phyloP scores from a whole-genome alignment of 2,329 filamentous ascomycete genomes.

The Clarireedia monteithiana region DNA sequence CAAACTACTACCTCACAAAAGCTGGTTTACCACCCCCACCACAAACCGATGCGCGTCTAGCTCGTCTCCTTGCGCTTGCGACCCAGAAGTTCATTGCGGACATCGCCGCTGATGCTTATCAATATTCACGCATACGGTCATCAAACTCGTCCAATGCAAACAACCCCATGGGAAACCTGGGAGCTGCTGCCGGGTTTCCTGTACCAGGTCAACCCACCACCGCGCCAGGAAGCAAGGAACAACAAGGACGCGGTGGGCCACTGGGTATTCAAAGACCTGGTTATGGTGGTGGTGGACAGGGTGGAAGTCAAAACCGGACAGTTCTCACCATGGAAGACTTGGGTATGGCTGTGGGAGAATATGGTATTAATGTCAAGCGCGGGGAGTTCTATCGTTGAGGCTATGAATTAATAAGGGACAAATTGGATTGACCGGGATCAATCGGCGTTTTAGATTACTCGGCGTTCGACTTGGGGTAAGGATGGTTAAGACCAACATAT shows the following conservation, averaged over 20 bases:
- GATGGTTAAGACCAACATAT: constrained; percentile 1
- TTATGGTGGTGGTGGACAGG: constrained; percentile 81
- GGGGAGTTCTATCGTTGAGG: constrained; percentile 86
- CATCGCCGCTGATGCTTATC: constrained; percentile 93
- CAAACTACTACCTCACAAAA: constrained; percentile 94
- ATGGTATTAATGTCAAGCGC: constrained; percentile 94
- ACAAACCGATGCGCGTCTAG: constrained; percentile 81
- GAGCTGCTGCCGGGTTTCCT: constrained; percentile 63
- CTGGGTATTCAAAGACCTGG: constrained; percentile 57
- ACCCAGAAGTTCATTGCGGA: constrained; percentile 99
- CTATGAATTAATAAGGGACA: neutral
- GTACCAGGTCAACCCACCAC: constrained; percentile 51
- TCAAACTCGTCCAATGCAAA: constrained; percentile 80
- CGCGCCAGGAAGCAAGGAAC: constrained; percentile 47
- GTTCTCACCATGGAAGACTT: constrained; percentile 98
- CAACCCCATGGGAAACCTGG: constrained; percentile 84
- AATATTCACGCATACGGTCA: constrained; percentile 93
- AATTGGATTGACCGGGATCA: neutral
- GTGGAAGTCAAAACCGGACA: constrained; percentile 81
- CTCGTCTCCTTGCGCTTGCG: constrained; percentile 89
- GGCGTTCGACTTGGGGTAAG: constrained; percentile 1
- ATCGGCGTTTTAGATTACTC: constrained; percentile 12
- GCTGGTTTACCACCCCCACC: constrained; percentile 90
- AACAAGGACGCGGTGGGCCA: constrained; percentile 43
- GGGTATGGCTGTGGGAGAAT: constrained; percentile 96